phyloP scores from a whole-genome alignment of 1,284 basidiomycete species.

The Austropuccinia psidii region DNA sequence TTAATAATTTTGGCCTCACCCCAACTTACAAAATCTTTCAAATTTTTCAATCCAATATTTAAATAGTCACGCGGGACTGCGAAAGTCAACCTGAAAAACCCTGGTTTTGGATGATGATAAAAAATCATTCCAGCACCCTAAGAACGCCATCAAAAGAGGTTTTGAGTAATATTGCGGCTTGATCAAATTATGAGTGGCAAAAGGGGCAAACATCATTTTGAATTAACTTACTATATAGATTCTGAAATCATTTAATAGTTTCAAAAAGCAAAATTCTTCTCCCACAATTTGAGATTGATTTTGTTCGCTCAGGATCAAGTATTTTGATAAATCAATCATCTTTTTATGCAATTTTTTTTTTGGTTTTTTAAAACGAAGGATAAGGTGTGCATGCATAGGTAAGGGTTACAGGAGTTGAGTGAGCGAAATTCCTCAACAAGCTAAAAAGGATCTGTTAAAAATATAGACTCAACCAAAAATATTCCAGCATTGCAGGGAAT shows the following conservation, averaged over 20 bases:
- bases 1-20: too few relatives aligned
- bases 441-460: not conserved
- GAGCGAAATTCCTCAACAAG: too few relatives aligned
- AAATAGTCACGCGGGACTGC: slow-evolving; percentile 4
- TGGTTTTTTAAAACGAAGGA: too few relatives aligned
- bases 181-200: not conserved
- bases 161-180: not conserved
- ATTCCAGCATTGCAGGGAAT: not conserved
- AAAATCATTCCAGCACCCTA: slow-evolving; percentile 1
- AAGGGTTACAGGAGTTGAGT: too few relatives aligned
- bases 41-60: slow-evolving; percentile 12
- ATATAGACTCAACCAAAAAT: not conserved
- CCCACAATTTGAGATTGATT: not conserved
- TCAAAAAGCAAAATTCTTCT: not conserved
- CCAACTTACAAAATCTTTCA: not conserved
- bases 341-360: not conserved
- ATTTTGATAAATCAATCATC: slow-evolving; percentile 12
- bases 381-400: too few relatives aligned
- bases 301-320: not conserved
- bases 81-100: slow-evolving; percentile 25
- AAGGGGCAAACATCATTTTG: too few relatives aligned
- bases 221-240: not conserved
- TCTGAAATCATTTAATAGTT: not conserved
- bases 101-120: slow-evolving; percentile 24
- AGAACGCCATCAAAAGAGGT: not conserved